Conservation (phyloP, 192 early-diverging fungal genomes). For the Entomortierella lignicola region DNA sequence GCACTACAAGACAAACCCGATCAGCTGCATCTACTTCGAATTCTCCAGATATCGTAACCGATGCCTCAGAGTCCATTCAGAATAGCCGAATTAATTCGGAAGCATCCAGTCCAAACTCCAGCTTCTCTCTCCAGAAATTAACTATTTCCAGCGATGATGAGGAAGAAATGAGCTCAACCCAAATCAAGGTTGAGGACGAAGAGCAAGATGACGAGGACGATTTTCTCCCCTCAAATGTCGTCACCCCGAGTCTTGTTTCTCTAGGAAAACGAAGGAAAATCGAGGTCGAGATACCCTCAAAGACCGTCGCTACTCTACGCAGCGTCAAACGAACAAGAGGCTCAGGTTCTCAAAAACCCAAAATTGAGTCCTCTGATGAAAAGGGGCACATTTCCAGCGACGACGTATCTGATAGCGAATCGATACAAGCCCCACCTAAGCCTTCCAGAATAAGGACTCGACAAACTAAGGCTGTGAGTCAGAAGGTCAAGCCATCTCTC, state of each 20-base stretch:
- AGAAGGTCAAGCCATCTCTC: not conserved
- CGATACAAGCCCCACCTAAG: not conserved
- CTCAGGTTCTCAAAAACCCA: conserved; percentile 3
- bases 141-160: conserved; percentile 21
- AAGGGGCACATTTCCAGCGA: not conserved
- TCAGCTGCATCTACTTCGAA: not conserved
- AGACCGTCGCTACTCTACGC: not conserved
- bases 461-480: not conserved
- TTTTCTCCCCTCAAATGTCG: conserved; percentile 27
- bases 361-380: conserved; percentile 9
- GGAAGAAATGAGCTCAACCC: not conserved
- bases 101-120: conserved; percentile 31
- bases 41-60: not conserved
- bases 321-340: conserved; percentile 35
- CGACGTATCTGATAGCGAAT: not conserved
- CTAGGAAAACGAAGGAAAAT: conserved; percentile 35
- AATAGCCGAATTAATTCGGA: conserved; percentile 28
- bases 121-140: conserved; percentile 21
- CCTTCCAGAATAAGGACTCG: not conserved
- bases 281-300: not conserved
- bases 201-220: conserved; percentile 23
- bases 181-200: not conserved
- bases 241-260: conserved; percentile 24
- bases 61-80: conserved; percentile 5
- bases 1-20: conserved; percentile 14